Conservation (phyloP, 192 early-diverging fungal species). For the Umbelopsis isabellina region DNA sequence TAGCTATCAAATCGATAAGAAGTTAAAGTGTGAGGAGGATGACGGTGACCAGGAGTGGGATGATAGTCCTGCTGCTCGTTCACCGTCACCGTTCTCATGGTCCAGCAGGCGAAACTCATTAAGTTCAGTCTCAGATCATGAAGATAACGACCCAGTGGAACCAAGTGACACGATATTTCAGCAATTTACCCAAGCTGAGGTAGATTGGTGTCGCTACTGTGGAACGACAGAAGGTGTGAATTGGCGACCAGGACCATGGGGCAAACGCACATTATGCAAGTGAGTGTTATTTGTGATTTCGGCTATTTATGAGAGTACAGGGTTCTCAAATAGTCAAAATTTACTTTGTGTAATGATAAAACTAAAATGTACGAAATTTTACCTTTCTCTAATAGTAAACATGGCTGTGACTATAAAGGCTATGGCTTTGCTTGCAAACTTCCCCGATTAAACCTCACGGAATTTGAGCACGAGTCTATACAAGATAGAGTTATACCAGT, state of each 20-base stretch:
- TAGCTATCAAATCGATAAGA: constrained; percentile 7
- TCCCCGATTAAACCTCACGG: constrained; percentile 81
- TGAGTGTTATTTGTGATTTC: constrained; percentile 35
- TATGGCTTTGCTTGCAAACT: constrained; percentile 91
- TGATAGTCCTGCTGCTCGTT: constrained; percentile 4
- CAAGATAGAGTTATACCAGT: constrained; percentile 83
- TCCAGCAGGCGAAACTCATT: constrained; percentile 11
- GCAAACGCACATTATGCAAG: constrained; percentile 93
- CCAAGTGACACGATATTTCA: constrained; percentile 66
- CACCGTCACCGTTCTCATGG: constrained; percentile 15
- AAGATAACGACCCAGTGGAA: constrained; percentile 34
- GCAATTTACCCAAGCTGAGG: constrained; percentile 57
- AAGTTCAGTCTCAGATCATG: constrained; percentile 18
- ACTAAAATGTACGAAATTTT: background rate
- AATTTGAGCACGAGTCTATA: constrained; percentile 75
- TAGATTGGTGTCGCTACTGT: constrained; percentile 93
- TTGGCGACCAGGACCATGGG: constrained; percentile 94
- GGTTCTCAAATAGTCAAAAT: background rate
- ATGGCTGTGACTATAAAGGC: constrained; percentile 95
- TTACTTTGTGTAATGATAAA: background rate
- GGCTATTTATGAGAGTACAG: too few relatives aligned
- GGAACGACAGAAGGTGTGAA: constrained; percentile 88
- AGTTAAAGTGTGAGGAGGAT: background rate
- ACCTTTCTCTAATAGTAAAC: constrained; percentile 58
- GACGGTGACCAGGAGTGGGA: background rate